phyloP scores from a whole-genome alignment of 306 rosid genomes.

The Dryas drummondii region DNA sequence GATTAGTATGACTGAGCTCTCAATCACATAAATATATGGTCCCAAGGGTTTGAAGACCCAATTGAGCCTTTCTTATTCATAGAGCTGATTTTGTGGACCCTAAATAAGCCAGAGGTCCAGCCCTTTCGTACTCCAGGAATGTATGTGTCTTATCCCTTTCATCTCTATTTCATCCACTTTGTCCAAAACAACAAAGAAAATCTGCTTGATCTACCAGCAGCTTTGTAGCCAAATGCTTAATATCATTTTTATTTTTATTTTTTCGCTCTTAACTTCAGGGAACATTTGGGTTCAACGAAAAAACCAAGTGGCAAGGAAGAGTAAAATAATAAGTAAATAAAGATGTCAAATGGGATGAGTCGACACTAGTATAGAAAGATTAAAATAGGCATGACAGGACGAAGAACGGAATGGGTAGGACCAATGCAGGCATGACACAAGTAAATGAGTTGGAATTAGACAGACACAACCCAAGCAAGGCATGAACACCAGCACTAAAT shows the following conservation, averaged over 20 bases:
- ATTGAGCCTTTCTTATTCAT: conserved; percentile 15
- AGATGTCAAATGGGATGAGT: no score
- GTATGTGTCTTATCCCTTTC: conserved; percentile 55
- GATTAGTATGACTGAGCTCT: conserved; percentile 47
- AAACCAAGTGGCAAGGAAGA: no score
- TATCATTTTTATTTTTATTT: neutral
- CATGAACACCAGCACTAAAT: no score
- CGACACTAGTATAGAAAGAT: no score
- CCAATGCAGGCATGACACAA: no score
- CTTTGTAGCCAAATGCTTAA: neutral
- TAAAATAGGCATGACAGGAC: no score
- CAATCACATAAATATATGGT: conserved; percentile 27
- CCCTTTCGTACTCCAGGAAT: conserved; percentile 50
- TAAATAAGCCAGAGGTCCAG: conserved; percentile 44
- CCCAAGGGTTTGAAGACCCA: conserved; percentile 16
- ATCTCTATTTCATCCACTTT: conserved; percentile 19
- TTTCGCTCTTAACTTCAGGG: no score
- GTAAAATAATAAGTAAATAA: no score
- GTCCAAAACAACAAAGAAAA: neutral
- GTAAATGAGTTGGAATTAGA: no score
- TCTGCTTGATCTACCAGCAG: neutral
- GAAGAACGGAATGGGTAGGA: no score
- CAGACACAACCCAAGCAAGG: no score
- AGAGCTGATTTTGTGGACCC: conserved; percentile 76
- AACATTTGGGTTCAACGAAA: no score